Conservation (phyloP, 345 rosid genomes). For the Citrus trifoliata region DNA sequence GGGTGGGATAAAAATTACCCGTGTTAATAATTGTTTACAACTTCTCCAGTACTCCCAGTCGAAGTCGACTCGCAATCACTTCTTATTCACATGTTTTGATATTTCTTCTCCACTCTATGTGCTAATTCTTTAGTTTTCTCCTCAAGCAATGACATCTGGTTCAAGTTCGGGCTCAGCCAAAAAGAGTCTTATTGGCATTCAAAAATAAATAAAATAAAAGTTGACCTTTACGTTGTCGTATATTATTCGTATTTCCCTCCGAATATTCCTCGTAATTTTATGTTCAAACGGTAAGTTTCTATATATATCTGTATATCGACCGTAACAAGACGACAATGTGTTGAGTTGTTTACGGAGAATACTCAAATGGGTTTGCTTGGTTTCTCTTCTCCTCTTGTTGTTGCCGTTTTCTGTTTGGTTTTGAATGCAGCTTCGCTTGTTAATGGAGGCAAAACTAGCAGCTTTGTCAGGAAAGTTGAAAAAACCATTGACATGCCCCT, state of each 20-base stretch:
- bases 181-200: background rate
- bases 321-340: background rate
- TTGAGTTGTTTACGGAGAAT: background rate
- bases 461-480: constrained; percentile 51
- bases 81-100: background rate
- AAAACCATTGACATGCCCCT: constrained; percentile 68
- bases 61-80: background rate
- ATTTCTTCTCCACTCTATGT: too few species aligned
- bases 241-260: background rate
- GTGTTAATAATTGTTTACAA: too few species aligned
- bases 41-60: background rate
- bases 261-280: constrained; percentile 27
- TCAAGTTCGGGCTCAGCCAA: background rate
- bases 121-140: background rate
- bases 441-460: constrained; percentile 73
- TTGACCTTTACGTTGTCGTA: constrained; percentile 5
- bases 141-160: background rate
- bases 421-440: constrained; percentile 37
- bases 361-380: constrained; percentile 24
- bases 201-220: background rate
- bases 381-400: constrained; percentile 6
- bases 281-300: background rate
- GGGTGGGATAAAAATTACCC: too few species aligned
- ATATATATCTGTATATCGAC: background rate
- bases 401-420: constrained; percentile 37